A percentile compares a stretch with the other conserved stretches of the same genome.
These are phyloP conservation scores for Aegilops umbellulata DNA, from an alignment of 176 grass and related monocot species.

Conservation along the genomic window DNA sequence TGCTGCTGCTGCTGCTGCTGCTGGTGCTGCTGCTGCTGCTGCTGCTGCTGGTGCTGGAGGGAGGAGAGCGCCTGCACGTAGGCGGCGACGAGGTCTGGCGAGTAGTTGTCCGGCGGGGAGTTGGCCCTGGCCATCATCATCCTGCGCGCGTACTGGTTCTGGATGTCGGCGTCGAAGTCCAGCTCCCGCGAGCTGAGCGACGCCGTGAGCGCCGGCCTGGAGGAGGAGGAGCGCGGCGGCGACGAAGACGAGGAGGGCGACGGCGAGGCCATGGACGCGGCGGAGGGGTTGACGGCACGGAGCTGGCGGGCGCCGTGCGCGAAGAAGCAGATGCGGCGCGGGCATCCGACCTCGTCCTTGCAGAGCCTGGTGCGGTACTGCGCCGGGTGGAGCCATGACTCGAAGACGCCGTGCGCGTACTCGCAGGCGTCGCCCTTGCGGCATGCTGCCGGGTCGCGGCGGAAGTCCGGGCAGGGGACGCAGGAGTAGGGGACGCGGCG, in stretches of 20 bases:
- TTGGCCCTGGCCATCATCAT: slow-evolving; percentile 2
- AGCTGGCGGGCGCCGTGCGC: slow-evolving; percentile 61
- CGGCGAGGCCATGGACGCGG: slow-evolving; percentile 25
- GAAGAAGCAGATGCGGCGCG: slow-evolving; percentile 73
- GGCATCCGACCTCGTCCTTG: slow-evolving; percentile 65
- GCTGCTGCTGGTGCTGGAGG: neutral
- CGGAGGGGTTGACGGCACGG: slow-evolving; percentile 47
- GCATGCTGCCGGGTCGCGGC: slow-evolving; percentile 37
- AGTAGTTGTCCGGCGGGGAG: slow-evolving; percentile 17
- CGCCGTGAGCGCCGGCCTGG: slow-evolving; percentile 31
- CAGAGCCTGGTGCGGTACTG: slow-evolving; percentile 73
- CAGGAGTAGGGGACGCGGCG: slow-evolving; percentile 59
- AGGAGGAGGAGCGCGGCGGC: neutral
- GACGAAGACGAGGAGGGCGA: neutral
- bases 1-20: neutral
- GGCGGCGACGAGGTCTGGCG: neutral
- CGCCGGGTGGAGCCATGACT: slow-evolving; percentile 75
- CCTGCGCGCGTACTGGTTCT: slow-evolving; percentile 42
- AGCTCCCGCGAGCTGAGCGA: slow-evolving; percentile 52
- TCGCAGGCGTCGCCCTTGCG: slow-evolving; percentile 61
- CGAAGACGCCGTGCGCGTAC: slow-evolving; percentile 77
- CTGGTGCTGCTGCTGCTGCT: neutral
- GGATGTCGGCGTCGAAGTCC: slow-evolving; percentile 41
- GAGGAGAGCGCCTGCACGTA: slow-evolving; percentile 25
- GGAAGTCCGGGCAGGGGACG: slow-evolving; percentile 70